Evolutionary conservation across 2,329 filamentous ascomycete genomes (phyloP), one percentile per base, ranked within the genome.

Genomic region (Arthrobotrys pseudoclavata): DNA sequence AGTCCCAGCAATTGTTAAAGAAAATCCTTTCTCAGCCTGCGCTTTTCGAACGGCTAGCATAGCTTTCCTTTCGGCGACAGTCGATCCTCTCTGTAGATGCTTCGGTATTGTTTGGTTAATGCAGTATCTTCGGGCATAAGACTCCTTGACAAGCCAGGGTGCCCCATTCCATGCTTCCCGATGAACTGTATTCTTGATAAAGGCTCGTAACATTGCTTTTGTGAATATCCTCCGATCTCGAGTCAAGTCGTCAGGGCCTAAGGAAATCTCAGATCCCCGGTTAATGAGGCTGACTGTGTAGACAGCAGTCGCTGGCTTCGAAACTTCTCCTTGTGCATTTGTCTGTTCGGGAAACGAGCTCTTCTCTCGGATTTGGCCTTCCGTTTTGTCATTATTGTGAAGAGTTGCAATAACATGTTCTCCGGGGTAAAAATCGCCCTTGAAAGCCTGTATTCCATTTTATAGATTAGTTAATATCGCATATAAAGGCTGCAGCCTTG

Each of bases 111-210:
- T 90, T n/a, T 90, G 94, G 78, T 93, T 91, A 79, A 99, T 96
- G 79, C 93, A 91, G 83, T 96, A 97, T 79, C 91, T 88, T 53
- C 89, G 89, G 0, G 96, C 96, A 75, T 97, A 90, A 67, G 93
- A 90, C 40, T 91, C 88, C 84, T 96, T 97, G 18, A 98, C 95
- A 69, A 97, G 86, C 96, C 96, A 99, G 0, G 96, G 95, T 0
- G 96, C 96, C n/a, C 95, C 95, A 77, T 90, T 95, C 93, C 94
- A 98, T 3, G 93, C 89, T 82, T 98, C 96, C 78, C 95, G 87
- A 1, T 91, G 91, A n/a, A 97, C 91, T 0, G 94, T 96, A 84
- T 96, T 94, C 83, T 97, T 97, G 79, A 99, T 92, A 80, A 97
- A 99, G 4, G 94, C 93, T 37, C 95, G 90, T 47, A 99, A 86